Conservation (phyloP, 768 basidiomycete genomes). For the Coprinopsis marcescibilis region DNA sequence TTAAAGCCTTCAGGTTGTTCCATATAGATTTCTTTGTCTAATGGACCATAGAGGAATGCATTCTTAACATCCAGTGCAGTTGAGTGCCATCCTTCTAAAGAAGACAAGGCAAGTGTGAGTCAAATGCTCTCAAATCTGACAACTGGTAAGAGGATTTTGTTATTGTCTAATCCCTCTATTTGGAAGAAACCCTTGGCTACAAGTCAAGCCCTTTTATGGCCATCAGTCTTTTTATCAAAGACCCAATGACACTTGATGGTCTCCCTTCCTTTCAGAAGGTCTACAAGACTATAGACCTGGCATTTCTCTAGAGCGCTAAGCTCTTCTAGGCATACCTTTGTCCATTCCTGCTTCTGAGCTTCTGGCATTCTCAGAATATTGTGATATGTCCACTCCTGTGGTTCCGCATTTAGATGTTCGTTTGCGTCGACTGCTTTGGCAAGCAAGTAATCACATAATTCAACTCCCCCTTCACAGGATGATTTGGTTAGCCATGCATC, state of each 20-base stretch:
- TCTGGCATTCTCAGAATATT: not conserved
- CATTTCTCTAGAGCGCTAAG: conserved; percentile 8
- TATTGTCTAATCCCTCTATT: too few relatives aligned
- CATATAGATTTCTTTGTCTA: too few relatives aligned
- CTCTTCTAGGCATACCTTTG: conserved; percentile 4
- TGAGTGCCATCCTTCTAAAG: too few relatives aligned
- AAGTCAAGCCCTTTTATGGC: conserved; percentile 12
- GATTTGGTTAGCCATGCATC: not conserved
- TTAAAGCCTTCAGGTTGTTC: too few relatives aligned
- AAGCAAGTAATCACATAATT: not conserved
- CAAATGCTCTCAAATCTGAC: conserved; percentile 9
- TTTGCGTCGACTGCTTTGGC: not conserved
- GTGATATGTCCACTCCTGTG: conserved; percentile 2
- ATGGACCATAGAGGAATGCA: too few relatives aligned
- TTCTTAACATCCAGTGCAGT: conserved; percentile 2
- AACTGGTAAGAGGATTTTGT: conserved; percentile 13
- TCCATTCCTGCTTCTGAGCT: conserved; percentile 5
- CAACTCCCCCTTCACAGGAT: conserved; percentile 6
- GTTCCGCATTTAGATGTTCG: not conserved
- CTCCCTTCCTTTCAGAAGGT: conserved; percentile 11
- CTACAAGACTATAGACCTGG: not conserved
- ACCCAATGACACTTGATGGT: conserved; percentile 17
- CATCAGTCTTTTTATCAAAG: conserved; percentile 16
- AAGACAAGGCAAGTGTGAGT: not conserved
- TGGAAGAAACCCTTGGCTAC: conserved; percentile 17